A percentile compares a stretch with the other conserved stretches of the same genome.
These are phyloP conservation scores for Ascosphaera apis DNA, from an alignment of 2,329 filamentous ascomycete genomes.

Conservation along the genomic window DNA sequence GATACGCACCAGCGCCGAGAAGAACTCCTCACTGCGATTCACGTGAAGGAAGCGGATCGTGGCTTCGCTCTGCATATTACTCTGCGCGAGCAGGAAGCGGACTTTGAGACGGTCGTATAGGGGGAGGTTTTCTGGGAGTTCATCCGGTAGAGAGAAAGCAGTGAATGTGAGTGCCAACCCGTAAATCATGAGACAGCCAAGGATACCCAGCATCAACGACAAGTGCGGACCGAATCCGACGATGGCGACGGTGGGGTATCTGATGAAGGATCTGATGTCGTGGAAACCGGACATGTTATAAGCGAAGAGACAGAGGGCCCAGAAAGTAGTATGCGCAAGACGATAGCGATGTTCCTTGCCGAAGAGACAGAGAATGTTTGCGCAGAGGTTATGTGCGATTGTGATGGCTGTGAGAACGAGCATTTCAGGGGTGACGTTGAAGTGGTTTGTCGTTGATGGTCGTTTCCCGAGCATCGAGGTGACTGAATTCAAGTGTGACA, in stretches of 20 bases:
- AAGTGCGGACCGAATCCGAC: conserved; percentile 88
- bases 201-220: conserved; percentile 60
- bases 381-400: conserved; percentile 66
- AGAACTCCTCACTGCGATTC: conserved; percentile 81
- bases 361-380: conserved; percentile 59
- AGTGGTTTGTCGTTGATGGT: too few relatives aligned
- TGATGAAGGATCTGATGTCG: conserved; percentile 28
- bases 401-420: conserved; percentile 74
- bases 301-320: conserved; percentile 75
- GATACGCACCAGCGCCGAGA: conserved; percentile 64
- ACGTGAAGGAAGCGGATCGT: conserved; percentile 62
- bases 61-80: conserved; percentile 79
- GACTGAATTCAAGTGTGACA: conserved; percentile 17
- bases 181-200: conserved; percentile 57
- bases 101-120: too few relatives aligned
- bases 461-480: conserved; percentile 44
- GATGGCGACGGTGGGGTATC: conserved; percentile 85
- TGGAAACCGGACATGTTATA: conserved; percentile 58
- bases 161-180: conserved; percentile 52
- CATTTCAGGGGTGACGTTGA: conserved; percentile 79
- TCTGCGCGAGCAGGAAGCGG: conserved; percentile 49
- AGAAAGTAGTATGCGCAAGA: conserved; percentile 70
- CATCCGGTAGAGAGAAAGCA: conserved; percentile 39
- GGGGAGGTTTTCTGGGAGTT: conserved; percentile 21
- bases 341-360: conserved; percentile 58